Percentiles rank a stretch among this genome's conserved stretches.
phyloP scores from a whole-genome alignment of 139 green algal genomes.

The Trebouxia sp. region DNA sequence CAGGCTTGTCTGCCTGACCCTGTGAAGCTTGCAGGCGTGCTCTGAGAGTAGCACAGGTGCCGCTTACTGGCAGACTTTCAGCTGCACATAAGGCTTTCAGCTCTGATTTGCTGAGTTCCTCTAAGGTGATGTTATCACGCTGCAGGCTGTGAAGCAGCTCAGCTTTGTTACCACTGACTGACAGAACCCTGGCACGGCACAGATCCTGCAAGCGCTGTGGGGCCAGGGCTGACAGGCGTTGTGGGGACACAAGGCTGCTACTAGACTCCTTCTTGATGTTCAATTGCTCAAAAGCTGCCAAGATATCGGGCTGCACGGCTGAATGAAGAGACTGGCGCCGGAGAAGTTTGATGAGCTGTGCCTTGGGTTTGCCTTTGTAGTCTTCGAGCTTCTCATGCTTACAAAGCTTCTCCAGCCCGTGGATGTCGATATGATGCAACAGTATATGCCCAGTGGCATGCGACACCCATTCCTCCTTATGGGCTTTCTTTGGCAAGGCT shows the following conservation, averaged over 20 bases:
- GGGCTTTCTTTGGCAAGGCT: not conserved
- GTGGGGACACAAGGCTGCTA: not conserved
- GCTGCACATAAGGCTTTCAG: conserved; percentile 8
- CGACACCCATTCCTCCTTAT: not conserved
- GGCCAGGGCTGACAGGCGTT: not conserved
- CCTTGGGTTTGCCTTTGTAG: conserved; percentile 12
- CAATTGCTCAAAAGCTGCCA: not conserved
- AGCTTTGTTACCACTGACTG: conserved; percentile 5
- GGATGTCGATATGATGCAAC: not conserved
- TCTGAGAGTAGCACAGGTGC: not conserved
- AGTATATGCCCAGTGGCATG: not conserved
- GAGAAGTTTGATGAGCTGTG: conserved; percentile 14
- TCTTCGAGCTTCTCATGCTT: not conserved
- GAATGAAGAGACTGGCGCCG: not conserved
- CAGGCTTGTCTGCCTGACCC: not conserved
- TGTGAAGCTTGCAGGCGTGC: not conserved
- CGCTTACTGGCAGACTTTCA: conserved; percentile 6
- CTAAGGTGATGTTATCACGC: not conserved
- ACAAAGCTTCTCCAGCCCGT: not conserved
- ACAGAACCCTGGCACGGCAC: conserved; percentile 5
- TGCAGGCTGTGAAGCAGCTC: not conserved
- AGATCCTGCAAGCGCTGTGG: not conserved
- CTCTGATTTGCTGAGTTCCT: conserved; percentile 19
- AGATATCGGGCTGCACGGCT: conserved; percentile 8
- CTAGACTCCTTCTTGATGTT: not conserved